Percentiles rank a stretch among this genome's conserved stretches.
phyloP scores from a whole-genome alignment of 2,329 filamentous ascomycete species.

The Diaporthe capsici region DNA sequence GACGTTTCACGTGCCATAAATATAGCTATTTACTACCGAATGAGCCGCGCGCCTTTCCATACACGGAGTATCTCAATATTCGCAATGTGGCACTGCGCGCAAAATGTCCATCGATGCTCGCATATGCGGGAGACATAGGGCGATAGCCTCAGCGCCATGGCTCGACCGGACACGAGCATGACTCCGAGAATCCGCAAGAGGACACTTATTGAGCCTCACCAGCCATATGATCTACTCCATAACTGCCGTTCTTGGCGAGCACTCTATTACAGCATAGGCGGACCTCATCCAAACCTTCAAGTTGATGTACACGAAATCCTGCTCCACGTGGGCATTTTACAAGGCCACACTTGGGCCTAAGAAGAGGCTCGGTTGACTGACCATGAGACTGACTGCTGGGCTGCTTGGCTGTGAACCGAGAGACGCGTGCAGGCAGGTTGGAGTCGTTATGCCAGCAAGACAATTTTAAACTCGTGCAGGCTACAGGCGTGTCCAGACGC shows the following conservation, averaged over 20 bases:
- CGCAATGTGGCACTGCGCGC: neutral
- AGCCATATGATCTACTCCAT: neutral
- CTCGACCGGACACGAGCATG: neutral
- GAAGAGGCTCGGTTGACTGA: no score
- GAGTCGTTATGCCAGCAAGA: no score
- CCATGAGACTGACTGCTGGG: no score
- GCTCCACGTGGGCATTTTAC: no score
- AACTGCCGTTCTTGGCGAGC: neutral
- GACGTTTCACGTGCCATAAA: conserved; percentile 10
- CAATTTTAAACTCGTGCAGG: no score
- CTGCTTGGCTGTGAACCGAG: no score
- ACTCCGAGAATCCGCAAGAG: neutral
- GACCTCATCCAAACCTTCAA: neutral
- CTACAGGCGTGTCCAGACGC: no score
- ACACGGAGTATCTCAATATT: neutral
- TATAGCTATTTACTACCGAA: neutral
- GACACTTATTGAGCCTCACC: neutral
- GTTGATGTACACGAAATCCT: no score
- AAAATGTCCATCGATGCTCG: neutral
- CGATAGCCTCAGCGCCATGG: neutral
- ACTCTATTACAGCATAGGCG: no score
- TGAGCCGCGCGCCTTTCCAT: neutral
- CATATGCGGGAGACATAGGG: neutral
- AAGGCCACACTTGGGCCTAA: no score
- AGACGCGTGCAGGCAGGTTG: no score